Percentiles rank a stretch among this genome's conserved stretches.
These are phyloP conservation scores for Candida tetrigidarum DNA, from an alignment of 1,139 yeast genomes.

Conservation along the genomic window DNA sequence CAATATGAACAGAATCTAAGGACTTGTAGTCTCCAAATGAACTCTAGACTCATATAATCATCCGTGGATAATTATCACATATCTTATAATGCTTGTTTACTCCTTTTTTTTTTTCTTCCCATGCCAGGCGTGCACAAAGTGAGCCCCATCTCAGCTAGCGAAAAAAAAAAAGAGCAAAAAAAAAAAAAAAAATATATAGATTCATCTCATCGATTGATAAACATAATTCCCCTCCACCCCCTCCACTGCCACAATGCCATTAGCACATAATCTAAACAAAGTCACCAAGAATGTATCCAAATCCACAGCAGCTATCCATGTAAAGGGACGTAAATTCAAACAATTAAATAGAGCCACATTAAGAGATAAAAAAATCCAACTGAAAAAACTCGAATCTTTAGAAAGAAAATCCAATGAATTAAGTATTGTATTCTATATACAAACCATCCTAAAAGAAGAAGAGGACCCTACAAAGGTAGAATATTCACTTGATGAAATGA, in stretches of 20 bases:
- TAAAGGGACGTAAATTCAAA: constrained; percentile 86
- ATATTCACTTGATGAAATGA: constrained; percentile 61
- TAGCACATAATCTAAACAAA: constrained; percentile 73
- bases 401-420: constrained; percentile 65
- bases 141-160: too few relatives aligned
- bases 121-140: too few relatives aligned
- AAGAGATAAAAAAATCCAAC: constrained; percentile 71
- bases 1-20: too few relatives aligned
- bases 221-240: too few relatives aligned
- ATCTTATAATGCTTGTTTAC: too few relatives aligned
- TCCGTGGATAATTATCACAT: too few relatives aligned
- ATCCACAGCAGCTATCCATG: constrained; percentile 71
- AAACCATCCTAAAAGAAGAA: constrained; percentile 57
- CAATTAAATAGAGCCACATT: constrained; percentile 85
- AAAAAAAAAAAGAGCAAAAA: too few relatives aligned
- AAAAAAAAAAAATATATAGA: neutral
- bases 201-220: neutral
- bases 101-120: too few relatives aligned
- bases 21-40: too few relatives aligned
- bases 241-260: constrained; percentile 57
- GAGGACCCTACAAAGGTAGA: constrained; percentile 38
- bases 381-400: constrained; percentile 56
- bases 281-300: constrained; percentile 66
- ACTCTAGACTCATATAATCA: too few relatives aligned
- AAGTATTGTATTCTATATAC: constrained; percentile 62